Evolutionary conservation across 1,139 yeast species (phyloP).

Genomic region (Diutina scorzettiae): DNA sequence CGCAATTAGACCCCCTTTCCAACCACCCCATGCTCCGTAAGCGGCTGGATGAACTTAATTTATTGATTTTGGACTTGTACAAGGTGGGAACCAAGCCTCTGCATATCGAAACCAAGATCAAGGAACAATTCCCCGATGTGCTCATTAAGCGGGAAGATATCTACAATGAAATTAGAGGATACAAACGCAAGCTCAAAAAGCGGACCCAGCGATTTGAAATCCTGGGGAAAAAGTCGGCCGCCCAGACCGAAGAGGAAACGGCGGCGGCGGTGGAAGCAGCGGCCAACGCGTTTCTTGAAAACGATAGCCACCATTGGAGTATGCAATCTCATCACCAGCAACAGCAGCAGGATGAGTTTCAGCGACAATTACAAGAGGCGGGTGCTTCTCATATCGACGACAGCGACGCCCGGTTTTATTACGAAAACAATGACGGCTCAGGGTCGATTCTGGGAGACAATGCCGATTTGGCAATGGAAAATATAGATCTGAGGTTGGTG

Average conservation of each 20-base stretch:
- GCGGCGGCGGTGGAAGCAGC: slow-evolving; percentile 6
- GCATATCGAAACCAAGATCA: slow-evolving; percentile 40
- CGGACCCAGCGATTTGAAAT: slow-evolving; percentile 14
- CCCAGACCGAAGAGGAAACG: slow-evolving; percentile 19
- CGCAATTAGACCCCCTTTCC: slow-evolving; percentile 43
- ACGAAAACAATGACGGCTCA: background rate
- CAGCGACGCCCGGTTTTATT: slow-evolving; percentile 4
- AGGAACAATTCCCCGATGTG: slow-evolving; percentile 42
- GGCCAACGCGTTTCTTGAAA: slow-evolving; percentile 3
- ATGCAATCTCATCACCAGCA: slow-evolving; percentile 19
- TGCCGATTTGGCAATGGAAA: slow-evolving; percentile 33
- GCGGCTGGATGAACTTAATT: slow-evolving; percentile 40
- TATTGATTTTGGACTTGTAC: slow-evolving; percentile 40
- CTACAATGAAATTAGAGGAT: slow-evolving; percentile 47
- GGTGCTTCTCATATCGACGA: slow-evolving; percentile 14
- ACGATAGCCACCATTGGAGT: background rate
- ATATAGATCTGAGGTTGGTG: slow-evolving; percentile 35
- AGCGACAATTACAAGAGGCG: slow-evolving; percentile 26
- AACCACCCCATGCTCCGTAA: slow-evolving; percentile 50
- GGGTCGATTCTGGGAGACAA: slow-evolving; percentile 11
- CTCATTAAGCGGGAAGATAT: slow-evolving; percentile 46
- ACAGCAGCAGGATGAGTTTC: slow-evolving; percentile 26
- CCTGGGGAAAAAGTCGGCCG: slow-evolving; percentile 16
- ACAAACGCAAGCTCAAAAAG: slow-evolving; percentile 40
- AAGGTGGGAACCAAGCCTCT: slow-evolving; percentile 49